These are phyloP conservation scores for Santalum album DNA, from an alignment of 164 flowering plant genomes.

Conservation along the genomic window DNA sequence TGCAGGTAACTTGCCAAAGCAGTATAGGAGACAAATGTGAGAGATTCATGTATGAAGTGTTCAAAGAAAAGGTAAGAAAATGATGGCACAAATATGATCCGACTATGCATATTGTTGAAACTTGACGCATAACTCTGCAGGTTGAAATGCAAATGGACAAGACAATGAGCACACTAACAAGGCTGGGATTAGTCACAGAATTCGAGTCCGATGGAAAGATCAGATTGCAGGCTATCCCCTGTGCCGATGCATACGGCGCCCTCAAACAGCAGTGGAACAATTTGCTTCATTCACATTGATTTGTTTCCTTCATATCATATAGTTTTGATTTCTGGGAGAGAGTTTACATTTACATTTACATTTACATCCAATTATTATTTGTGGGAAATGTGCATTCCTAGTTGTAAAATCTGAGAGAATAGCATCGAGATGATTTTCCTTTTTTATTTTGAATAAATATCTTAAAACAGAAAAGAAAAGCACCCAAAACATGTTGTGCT, in stretches of 20 bases:
- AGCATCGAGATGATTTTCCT: no score
- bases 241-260: conserved; percentile 39
- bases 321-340: no score
- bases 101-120: not conserved
- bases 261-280: conserved; percentile 67
- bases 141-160: conserved; percentile 81
- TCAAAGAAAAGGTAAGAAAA: conserved; percentile 54
- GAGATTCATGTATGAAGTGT: conserved; percentile 52
- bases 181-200: conserved; percentile 64
- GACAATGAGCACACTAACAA: conserved; percentile 54
- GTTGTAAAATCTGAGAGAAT: no score
- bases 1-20: conserved; percentile 34
- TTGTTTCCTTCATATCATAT: no score
- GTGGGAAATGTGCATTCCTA: no score
- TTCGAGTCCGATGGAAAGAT: conserved; percentile 28
- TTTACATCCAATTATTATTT: no score
- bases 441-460: no score
- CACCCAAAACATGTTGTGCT: no score
- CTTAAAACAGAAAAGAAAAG: no score
- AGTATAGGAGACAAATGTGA: conserved; percentile 59
- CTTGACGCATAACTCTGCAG: conserved; percentile 27
- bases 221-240: conserved; percentile 45
- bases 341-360: no score
- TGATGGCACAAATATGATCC: not conserved
- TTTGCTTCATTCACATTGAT: conserved; percentile 23